phyloP scores from a whole-genome alignment of 306 rosid genomes.

The Urtica urens region DNA sequence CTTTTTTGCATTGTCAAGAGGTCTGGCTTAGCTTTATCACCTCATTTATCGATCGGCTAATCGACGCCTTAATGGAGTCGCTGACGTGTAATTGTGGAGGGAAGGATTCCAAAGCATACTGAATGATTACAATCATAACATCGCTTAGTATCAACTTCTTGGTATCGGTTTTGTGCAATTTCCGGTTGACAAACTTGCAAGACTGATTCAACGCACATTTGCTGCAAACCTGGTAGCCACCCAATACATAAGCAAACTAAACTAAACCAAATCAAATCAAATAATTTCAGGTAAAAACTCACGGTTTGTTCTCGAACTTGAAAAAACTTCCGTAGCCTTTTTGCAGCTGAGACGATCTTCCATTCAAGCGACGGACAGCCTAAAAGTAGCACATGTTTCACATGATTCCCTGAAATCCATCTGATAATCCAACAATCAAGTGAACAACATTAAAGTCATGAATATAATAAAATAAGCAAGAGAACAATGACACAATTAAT shows the following conservation, averaged over 20 bases:
- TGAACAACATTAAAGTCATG: background rate
- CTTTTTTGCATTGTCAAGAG: too few relatives aligned
- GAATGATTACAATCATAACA: constrained; percentile 34
- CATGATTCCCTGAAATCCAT: constrained; percentile 67
- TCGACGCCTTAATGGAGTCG: constrained; percentile 29
- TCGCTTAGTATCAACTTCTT: constrained; percentile 32
- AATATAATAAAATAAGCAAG: constrained; percentile 1
- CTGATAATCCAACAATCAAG: constrained; percentile 34
- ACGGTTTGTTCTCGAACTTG: constrained; percentile 45
- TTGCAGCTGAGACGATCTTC: constrained; percentile 37
- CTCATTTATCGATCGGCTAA: constrained; percentile 49
- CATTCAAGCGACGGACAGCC: constrained; percentile 51
- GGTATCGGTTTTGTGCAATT: constrained; percentile 30
- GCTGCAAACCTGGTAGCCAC: constrained; percentile 37
- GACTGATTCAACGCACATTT: constrained; percentile 31
- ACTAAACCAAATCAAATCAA: too few relatives aligned
- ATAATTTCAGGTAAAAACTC: too few relatives aligned
- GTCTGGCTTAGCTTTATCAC: constrained; percentile 43
- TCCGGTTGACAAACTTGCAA: constrained; percentile 40
- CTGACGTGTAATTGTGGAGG: constrained; percentile 42
- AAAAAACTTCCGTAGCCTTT: constrained; percentile 51
- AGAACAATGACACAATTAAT: background rate
- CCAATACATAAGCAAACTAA: too few relatives aligned
- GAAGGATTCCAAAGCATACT: constrained; percentile 41
- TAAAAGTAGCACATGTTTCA: constrained; percentile 50